These are phyloP conservation scores for Citrus cavaleriei DNA, from an alignment of 345 rosid genomes.

Conservation along the genomic window DNA sequence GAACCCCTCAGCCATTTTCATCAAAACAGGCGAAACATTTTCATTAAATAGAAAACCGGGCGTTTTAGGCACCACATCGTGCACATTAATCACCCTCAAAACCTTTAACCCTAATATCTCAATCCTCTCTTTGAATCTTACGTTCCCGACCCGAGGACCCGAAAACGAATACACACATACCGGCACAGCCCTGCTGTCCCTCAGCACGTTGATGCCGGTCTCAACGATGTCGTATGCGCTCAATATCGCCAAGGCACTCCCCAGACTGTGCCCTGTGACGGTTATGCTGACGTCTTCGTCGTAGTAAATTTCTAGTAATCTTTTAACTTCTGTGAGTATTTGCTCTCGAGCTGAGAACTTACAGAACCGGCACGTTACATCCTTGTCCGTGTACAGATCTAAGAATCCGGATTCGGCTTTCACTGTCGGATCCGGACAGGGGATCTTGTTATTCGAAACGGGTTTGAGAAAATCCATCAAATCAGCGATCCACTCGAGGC, in stretches of 20 bases:
- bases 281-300: slow-evolving; percentile 66
- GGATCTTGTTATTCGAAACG: slow-evolving; percentile 39
- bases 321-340: slow-evolving; percentile 53
- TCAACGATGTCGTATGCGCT: slow-evolving; percentile 77
- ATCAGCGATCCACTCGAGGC: slow-evolving; percentile 73
- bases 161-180: slow-evolving; percentile 54
- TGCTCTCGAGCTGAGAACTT: slow-evolving; percentile 74
- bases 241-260: slow-evolving; percentile 69
- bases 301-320: slow-evolving; percentile 39
- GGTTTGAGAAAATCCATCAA: slow-evolving; percentile 71
- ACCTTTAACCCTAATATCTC: slow-evolving; percentile 61
- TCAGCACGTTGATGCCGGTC: slow-evolving; percentile 44
- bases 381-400: slow-evolving; percentile 72
- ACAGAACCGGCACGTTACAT: slow-evolving; percentile 51
- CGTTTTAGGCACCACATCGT: slow-evolving; percentile 63
- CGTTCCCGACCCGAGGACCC: slow-evolving; percentile 82
- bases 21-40: slow-evolving; percentile 30
- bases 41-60: slow-evolving; percentile 81
- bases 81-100: slow-evolving; percentile 66
- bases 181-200: slow-evolving; percentile 37
- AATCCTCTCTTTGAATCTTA: slow-evolving; percentile 57
- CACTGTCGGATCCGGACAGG: slow-evolving; percentile 62
- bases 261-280: slow-evolving; percentile 78
- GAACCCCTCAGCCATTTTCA: slow-evolving; percentile 47
- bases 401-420: slow-evolving; percentile 83